Conservation (phyloP, 345 rosid genomes). For the Psidium guajava region DNA sequence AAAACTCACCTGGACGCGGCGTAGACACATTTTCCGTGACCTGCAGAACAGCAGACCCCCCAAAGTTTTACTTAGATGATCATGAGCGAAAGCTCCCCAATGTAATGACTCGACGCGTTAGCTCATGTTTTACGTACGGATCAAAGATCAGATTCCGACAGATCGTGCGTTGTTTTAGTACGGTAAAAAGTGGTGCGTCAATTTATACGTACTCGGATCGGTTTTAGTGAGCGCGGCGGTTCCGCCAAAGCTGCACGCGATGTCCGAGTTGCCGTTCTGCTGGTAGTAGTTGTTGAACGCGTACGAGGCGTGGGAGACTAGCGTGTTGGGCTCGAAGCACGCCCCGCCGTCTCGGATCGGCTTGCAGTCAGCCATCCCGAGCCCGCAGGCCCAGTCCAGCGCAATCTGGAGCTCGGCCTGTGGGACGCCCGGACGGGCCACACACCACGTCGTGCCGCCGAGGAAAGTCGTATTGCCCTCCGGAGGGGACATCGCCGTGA, state of each 20-base stretch:
- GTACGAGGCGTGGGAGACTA: conserved; percentile 75
- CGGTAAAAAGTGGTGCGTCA: too few relatives aligned
- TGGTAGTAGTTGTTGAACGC: conserved; percentile 87
- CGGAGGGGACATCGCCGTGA: conserved; percentile 41
- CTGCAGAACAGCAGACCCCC: conserved; percentile 9
- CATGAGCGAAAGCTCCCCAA: not conserved
- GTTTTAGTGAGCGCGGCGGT: conserved; percentile 48
- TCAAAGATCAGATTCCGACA: not conserved
- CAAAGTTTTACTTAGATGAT: not conserved
- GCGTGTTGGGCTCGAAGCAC: conserved; percentile 68
- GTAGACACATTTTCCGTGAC: conserved; percentile 39
- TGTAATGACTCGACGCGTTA: not conserved
- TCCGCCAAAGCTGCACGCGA: conserved; percentile 83
- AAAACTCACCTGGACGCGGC: conserved; percentile 30
- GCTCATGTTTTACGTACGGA: not conserved
- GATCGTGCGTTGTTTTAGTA: not conserved
- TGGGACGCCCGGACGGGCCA: conserved; percentile 56
- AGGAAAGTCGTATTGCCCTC: conserved; percentile 87
- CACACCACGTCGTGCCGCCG: conserved; percentile 78
- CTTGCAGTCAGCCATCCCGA: conserved; percentile 69
- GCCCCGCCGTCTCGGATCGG: conserved; percentile 57
- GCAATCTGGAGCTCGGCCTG: conserved; percentile 76
- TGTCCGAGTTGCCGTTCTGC: conserved; percentile 57
- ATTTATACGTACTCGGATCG: conserved; percentile 55
- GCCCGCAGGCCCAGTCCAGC: conserved; percentile 92